Base-by-base conservation (phyloP, 306 rosid species). In the Fragaria iinumae region DNA sequence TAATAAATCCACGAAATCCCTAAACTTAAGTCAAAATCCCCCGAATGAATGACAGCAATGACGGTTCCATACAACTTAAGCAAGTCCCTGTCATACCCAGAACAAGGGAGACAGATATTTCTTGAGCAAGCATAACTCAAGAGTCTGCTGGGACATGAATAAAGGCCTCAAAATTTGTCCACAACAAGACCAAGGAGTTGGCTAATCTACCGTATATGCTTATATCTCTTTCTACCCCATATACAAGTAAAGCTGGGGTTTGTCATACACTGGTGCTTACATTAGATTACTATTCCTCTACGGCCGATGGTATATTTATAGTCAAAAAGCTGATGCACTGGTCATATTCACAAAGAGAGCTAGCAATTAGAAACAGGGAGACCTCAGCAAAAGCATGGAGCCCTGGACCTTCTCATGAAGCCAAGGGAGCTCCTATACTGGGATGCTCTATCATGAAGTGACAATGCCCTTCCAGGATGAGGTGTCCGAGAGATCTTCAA, bases 371-470 rank as follows among this genome's bases (percentile, higher is more conserved):
- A 72, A 64, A 48, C 45, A 13, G 21, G 67, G 41, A 67, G 69
- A 20, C 60, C 72, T 95, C 89, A 92, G 67, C 96, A 95, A 80
- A 92, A 92, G 88, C 97, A 95, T 95, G 71, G 89, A 81, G 45
- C 83, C 74, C 77, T 55, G 52, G 36, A 92, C 91, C 4, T 83
- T 80, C 65, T 50, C 50, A 57, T 86, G 86, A 87, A 92, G 74
- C 86, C 78, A 83, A 23, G 98, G 97, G 73, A 90, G 96, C 81
- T 89, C 96, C 6, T 88, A 90, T 14, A 92, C 66, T 20, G 85
- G 89, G 55, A 73, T 56, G 70, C 75, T 75, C 57, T 83, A 88
- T 16, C 68, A 78, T 4, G 85, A 71, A 14, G 80, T 49, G 27
- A 55, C 11, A 57, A 76, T 73, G 55, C 65, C 8, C 4, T 76